phyloP scores from a whole-genome alignment of 352 stramenopile species.

The Globisporangium cederbergense region DNA sequence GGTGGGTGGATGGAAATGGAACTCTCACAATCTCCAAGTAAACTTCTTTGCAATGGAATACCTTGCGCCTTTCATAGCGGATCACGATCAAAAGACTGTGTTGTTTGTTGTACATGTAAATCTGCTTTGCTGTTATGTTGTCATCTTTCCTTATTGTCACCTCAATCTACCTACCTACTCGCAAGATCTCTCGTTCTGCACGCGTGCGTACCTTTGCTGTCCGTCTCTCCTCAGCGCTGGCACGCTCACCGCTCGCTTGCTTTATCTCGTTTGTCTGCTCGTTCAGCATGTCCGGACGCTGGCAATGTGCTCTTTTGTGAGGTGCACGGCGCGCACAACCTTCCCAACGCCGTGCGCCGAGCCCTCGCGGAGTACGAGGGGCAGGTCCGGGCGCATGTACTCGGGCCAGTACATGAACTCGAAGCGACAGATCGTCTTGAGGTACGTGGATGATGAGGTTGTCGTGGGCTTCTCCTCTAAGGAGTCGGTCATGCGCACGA shows the following conservation, averaged over 20 bases:
- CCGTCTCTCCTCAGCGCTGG: background rate
- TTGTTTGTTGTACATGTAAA: background rate
- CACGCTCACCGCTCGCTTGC: background rate
- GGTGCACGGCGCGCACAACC: constrained; percentile 60
- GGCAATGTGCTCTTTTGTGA: constrained; percentile 32
- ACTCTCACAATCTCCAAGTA: too few relatives aligned
- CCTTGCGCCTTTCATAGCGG: too few relatives aligned
- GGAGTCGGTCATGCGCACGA: constrained; percentile 42
- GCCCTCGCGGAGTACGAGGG: constrained; percentile 68
- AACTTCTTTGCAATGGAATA: too few relatives aligned
- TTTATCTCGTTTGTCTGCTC: background rate
- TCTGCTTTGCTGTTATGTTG: background rate
- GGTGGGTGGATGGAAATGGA: too few relatives aligned
- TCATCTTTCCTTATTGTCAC: background rate
- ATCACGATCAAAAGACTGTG: too few relatives aligned
- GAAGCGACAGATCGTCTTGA: constrained; percentile 62
- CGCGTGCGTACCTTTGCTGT: background rate
- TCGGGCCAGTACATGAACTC: constrained; percentile 88
- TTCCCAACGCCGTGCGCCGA: constrained; percentile 65
- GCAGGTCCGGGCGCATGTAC: constrained; percentile 74
- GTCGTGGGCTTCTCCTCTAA: constrained; percentile 7
- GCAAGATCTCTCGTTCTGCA: background rate
- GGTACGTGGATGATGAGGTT: constrained; percentile 12
- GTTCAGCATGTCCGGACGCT: constrained; percentile 50
- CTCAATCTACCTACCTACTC: background rate